phyloP scores from a whole-genome alignment of 2,329 filamentous ascomycete species.

The Fusarium udum region DNA sequence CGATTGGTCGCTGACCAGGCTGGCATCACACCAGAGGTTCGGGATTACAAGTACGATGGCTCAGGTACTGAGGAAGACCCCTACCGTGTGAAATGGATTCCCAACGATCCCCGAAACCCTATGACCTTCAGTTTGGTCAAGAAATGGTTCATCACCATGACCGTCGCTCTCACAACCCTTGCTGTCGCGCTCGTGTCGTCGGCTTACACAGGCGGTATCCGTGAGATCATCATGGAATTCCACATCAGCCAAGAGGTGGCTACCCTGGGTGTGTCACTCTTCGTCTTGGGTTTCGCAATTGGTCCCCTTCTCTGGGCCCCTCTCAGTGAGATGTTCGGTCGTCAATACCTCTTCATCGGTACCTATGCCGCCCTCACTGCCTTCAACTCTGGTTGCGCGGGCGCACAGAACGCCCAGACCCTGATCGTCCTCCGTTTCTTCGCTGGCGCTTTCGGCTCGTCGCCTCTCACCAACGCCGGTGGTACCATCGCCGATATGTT shows the following conservation, averaged over 20 bases:
- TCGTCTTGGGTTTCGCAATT: constrained; percentile 58
- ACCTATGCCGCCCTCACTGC: constrained; percentile 75
- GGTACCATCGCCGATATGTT: constrained; percentile 84
- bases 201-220: constrained; percentile 30
- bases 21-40: constrained; percentile 31
- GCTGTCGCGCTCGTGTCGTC: constrained; percentile 33
- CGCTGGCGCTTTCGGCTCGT: constrained; percentile 81
- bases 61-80: constrained; percentile 33
- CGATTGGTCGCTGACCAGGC: constrained; percentile 30
- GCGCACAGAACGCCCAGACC: constrained; percentile 75
- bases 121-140: constrained; percentile 25
- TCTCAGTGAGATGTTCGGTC: constrained; percentile 75
- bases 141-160: constrained; percentile 38
- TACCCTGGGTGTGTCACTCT: constrained; percentile 33
- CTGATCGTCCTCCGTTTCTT: constrained; percentile 77
- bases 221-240: constrained; percentile 28
- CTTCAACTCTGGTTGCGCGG: constrained; percentile 79
- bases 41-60: constrained; percentile 32
- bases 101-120: constrained; percentile 33
- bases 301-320: constrained; percentile 80
- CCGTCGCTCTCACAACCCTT: constrained; percentile 25
- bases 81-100: constrained; percentile 34
- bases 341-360: constrained; percentile 65
- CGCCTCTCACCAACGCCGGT: constrained; percentile 52
- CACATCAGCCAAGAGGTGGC: constrained; percentile 31